Evolutionary conservation across 768 basidiomycete genomes (phyloP), one percentile per base, ranked within the genome.

Genomic region (Amanita polypyramis): DNA sequence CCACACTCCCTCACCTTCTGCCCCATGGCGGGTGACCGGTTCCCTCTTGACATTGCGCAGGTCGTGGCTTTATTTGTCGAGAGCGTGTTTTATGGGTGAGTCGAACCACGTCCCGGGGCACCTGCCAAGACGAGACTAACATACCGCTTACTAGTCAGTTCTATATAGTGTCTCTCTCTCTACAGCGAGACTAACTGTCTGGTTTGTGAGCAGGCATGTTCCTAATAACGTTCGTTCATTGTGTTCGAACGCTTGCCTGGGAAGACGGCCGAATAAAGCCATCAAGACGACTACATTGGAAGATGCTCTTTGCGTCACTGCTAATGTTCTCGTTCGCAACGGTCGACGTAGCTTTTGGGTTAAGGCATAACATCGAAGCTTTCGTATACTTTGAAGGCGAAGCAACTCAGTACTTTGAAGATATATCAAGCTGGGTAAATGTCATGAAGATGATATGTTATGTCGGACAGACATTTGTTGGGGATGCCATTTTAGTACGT

Each of bases 371-470:
- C 49, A 54, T 75, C 11, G 63, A 69, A 15, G 69, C 67, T 0
- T 72, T 71, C 47, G 57, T 73, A n/a, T 60, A 56, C 21, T 64
- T 60, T 45, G 41, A 55, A 5, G 65, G 63, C 2, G 59, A 64
- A 36, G 58, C 71, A 0, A 61, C 56, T 6, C 61, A 62, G 33
- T 56, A 57, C 9, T 69, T 73, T 45, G 54, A 59, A 12, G 43
- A 65, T 41, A 67, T 65, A 1, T 62, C 64, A 0, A 55, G 63
- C 39, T 68, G 67, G 70, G 57, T 71, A 15, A 67, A 66, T 48
- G 67, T 72, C 7, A 65, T 73, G 61, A 66, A 67, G 52, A 66
- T 69, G 58, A 66, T 51, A 1, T 58, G 61, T 42, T 72, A 67
- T 54, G 65, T 67, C 30, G 64, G 55, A 1, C 70, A 73, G 55